Base-by-base conservation (phyloP, 768 basidiomycete species). In the Pleurotus citrinopileatus region DNA sequence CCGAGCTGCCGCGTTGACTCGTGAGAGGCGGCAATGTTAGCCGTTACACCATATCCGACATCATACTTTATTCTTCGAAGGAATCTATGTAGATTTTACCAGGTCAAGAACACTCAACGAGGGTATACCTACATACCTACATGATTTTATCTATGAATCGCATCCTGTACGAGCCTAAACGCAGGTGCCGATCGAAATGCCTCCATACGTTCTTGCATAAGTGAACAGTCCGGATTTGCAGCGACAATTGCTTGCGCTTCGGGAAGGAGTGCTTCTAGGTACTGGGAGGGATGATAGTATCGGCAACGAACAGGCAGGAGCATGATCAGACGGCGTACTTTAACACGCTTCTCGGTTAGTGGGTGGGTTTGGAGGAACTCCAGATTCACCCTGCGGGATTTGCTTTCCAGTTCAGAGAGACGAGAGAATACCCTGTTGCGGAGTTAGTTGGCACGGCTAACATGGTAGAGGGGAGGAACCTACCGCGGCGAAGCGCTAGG, bases 361-460 rank as follows among this genome's bases (percentile, higher is more conserved):
- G 95, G 95, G 68, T 98, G 95, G 0, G 95, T 97, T 23, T 73
- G 74, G 28, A 94, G 65, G 70, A 98, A 91, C 51, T 84, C 82
- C 23, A 63, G 55, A 42, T 37, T 63, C 34, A 17, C 63, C 43
- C 20, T 68, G 61, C 47, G 48, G 9, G 48, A 64, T 52, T 15
- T 57, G 5, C 62, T 56, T n/a, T 69, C 63, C 15, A 74, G 67
- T 66, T 93, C 89, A 3, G 83, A 60, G 46, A 97, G 73, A 6
- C 89, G 81, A 44, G 68, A 65, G 70, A 91, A 94, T 76, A 94
- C 80, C 58, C 89, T 91, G 43, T n/a, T n/a, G n/a, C n/a, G 27
- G 45, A 17, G 28, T 52, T 20, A 42, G 28, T 17, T 38, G 13
- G 45, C 17, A 17, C 27, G 5, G 45, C 15, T 37, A 3, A 6